Base-by-base conservation (phyloP, 805 yeast genomes). In the Starmerella bacillaris region DNA sequence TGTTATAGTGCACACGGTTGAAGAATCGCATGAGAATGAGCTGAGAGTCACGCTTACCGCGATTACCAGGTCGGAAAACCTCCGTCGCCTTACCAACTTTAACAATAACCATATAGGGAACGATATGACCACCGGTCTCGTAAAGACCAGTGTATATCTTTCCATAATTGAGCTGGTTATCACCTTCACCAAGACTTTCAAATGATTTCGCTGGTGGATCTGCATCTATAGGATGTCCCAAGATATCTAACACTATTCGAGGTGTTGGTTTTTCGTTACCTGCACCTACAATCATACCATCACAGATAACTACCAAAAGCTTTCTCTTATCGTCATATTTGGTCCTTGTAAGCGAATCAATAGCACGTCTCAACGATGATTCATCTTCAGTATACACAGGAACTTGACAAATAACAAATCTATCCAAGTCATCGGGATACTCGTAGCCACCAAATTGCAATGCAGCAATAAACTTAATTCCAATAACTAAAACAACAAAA, bases 21-120 rank as follows among this genome's bases (percentile, higher is more conserved):
- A 70, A 55, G 56, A 69, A 70, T 11, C 72, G 57, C 76, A 70
- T 70, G 46, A 70, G 56, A 28, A 70, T 54, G 55, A 70, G 61
- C 51, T 70, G 76, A 14, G 75, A 67, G 48, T 70, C 76, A 49
- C 76, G 70, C 53, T 70, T 70, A 51, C 76, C 76, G 49, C 76
- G 62, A 51, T 70, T 70, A 41, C 76, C 76, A 11, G 76, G 76
- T 33, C 66, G 53, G 37, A 61, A 61, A 11, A 64, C 65, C 50
- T 70, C 76, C 8, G 62, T 66, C 2, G 74, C 72, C 21, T 71
- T 67, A 30, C 76, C 76, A 37, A 72, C 70, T 51, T 70, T 70
- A 31, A 70, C 74, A 37, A 70, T 51, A 4, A 67, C 67, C 31
- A 70, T 48, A 42, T 68, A 58, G 1, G 76, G 76, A 21, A 70